These are phyloP conservation scores for Xylaria cubensis DNA, from an alignment of 495 filamentous ascomycete species.

Conservation along the genomic window DNA sequence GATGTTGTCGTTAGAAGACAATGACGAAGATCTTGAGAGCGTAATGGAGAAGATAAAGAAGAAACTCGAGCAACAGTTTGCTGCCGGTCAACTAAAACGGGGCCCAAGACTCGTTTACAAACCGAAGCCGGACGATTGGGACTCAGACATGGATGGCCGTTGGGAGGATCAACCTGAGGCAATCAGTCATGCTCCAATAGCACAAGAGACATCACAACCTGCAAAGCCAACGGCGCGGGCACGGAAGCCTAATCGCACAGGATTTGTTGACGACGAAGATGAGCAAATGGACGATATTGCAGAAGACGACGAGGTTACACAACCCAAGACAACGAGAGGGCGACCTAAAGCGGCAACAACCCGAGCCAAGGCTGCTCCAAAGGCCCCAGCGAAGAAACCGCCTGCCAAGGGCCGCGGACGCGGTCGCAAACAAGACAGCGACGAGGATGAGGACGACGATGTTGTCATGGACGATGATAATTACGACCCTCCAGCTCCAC, in stretches of 20 bases:
- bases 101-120: conserved; percentile 62
- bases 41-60: conserved; percentile 75
- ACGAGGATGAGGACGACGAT: conserved; percentile 69
- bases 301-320: conserved; percentile 34
- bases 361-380: conserved; percentile 48
- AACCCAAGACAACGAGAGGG: conserved; percentile 36
- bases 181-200: conserved; percentile 55
- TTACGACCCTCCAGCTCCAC: conserved; percentile 51
- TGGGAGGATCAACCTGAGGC: conserved; percentile 85
- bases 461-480: conserved; percentile 69
- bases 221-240: conserved; percentile 40
- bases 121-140: conserved; percentile 84
- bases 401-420: conserved; percentile 46
- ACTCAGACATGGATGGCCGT: conserved; percentile 80
- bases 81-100: conserved; percentile 68
- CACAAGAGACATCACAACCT: conserved; percentile 50
- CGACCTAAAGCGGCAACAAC: conserved; percentile 42
- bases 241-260: conserved; percentile 33
- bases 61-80: conserved; percentile 75
- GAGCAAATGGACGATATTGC: conserved; percentile 46
- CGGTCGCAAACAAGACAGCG: conserved; percentile 63
- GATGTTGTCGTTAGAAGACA: conserved; percentile 71
- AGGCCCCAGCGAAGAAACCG: conserved; percentile 45
- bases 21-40: conserved; percentile 70
- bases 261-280: conserved; percentile 46